Percentiles rank a stretch among this genome's conserved stretches.
Conservation (phyloP, 257 asterid genomes). For the Fraxinus excelsior region DNA sequence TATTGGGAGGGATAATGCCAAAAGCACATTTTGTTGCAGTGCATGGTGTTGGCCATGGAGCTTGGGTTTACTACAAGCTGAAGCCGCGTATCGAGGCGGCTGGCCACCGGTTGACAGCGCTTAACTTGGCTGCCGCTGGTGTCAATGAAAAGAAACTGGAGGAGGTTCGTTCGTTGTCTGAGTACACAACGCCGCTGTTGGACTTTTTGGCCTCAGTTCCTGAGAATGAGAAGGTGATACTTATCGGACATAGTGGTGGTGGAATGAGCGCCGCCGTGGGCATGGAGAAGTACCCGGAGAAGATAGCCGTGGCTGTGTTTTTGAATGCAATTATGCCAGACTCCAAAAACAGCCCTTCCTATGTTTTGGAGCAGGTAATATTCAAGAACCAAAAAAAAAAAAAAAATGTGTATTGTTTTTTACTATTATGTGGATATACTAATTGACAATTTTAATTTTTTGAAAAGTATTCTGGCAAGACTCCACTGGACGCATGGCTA, state of each 20-base stretch:
- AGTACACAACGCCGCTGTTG: conserved; percentile 22
- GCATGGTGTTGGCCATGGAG: conserved; percentile 38
- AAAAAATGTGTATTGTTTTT: no score
- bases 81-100: conserved; percentile 37
- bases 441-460: neutral
- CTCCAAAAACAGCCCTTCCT: conserved; percentile 48
- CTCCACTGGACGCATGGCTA: conserved; percentile 54
- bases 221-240: conserved; percentile 33
- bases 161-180: neutral
- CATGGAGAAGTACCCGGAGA: conserved; percentile 49
- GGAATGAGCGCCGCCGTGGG: conserved; percentile 36
- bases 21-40: conserved; percentile 38
- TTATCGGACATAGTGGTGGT: conserved; percentile 33
- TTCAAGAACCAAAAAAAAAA: neutral
- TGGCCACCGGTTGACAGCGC: conserved; percentile 30
- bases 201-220: conserved; percentile 30
- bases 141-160: neutral
- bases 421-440: neutral
- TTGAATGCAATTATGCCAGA: conserved; percentile 66
- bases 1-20: neutral
- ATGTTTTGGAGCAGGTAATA: conserved; percentile 53
- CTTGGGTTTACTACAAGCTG: conserved; percentile 41
- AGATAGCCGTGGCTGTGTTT: conserved; percentile 49
- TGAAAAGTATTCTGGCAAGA: conserved; percentile 48
- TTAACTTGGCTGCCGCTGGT: conserved; percentile 30